Evolutionary conservation across 208 protist species (phyloP).

Genomic region (Phytomonas sp.): DNA sequence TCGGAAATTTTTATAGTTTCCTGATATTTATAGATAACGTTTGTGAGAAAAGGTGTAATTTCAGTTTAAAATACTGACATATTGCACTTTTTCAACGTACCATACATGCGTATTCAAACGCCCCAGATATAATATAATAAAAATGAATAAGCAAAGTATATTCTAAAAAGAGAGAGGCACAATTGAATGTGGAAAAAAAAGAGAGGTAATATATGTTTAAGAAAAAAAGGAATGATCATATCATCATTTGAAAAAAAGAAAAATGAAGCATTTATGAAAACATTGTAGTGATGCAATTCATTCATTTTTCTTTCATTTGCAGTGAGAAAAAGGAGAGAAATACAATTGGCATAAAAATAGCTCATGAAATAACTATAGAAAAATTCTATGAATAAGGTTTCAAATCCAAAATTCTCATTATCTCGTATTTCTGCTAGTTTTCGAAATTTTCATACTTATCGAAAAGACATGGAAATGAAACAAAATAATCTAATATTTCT

Average conservation of each 20-base stretch:
- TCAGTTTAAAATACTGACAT: neutral
- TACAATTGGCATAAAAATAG: neutral
- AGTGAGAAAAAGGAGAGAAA: neutral
- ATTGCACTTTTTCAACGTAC: neutral
- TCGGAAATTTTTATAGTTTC: neutral
- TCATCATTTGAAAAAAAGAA: conserved; percentile 3
- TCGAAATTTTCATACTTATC: neutral
- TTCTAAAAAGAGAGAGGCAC: neutral
- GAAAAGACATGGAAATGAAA: conserved; percentile 5
- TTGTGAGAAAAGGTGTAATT: neutral
- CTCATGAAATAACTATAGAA: neutral
- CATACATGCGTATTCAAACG: neutral
- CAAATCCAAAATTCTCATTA: neutral
- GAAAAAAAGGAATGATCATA: neutral
- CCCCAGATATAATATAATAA: neutral
- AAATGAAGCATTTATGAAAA: neutral
- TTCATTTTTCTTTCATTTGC: neutral
- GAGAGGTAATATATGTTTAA: neutral
- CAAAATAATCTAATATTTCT: conserved; percentile 4
- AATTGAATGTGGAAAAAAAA: neutral
- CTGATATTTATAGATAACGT: neutral
- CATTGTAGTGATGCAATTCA: neutral
- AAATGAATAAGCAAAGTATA: conserved; percentile 1
- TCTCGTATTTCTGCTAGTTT: neutral
- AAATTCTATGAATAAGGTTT: conserved; percentile 7